Conservation (phyloP, 495 filamentous ascomycete species). For the Neurospora hispaniola region DNA sequence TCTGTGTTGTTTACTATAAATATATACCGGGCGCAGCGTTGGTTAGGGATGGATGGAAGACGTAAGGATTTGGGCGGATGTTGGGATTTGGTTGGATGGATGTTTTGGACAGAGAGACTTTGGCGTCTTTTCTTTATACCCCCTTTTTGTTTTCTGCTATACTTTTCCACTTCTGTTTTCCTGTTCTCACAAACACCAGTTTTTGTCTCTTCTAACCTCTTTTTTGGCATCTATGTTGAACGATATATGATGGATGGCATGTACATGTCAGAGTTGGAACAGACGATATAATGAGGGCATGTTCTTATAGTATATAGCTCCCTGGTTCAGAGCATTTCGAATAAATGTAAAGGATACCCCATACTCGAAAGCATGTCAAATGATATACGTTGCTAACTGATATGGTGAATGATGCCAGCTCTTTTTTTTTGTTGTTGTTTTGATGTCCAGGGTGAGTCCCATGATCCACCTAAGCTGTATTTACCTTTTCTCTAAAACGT, state of each 20-base stretch:
- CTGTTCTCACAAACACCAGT: background rate
- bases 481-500: too few species aligned
- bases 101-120: conserved; percentile 2
- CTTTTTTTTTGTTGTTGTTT: too few species aligned
- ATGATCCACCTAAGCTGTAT: too few species aligned
- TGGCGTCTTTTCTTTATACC: conserved; percentile 1
- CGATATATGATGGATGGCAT: background rate
- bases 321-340: too few species aligned
- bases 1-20: background rate
- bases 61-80: background rate
- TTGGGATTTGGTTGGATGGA: background rate
- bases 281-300: background rate
- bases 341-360: too few species aligned
- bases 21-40: background rate
- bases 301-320: background rate
- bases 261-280: background rate
- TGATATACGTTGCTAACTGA: too few species aligned
- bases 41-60: background rate
- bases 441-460: too few species aligned
- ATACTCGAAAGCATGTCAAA: too few species aligned
- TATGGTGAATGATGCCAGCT: too few species aligned
- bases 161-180: too few species aligned
- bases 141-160: background rate
- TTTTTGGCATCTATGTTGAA: background rate
- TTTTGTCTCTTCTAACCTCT: too few species aligned